These are phyloP conservation scores for Soucietia sequanensis DNA, from an alignment of 805 yeast genomes.

Conservation along the genomic window DNA sequence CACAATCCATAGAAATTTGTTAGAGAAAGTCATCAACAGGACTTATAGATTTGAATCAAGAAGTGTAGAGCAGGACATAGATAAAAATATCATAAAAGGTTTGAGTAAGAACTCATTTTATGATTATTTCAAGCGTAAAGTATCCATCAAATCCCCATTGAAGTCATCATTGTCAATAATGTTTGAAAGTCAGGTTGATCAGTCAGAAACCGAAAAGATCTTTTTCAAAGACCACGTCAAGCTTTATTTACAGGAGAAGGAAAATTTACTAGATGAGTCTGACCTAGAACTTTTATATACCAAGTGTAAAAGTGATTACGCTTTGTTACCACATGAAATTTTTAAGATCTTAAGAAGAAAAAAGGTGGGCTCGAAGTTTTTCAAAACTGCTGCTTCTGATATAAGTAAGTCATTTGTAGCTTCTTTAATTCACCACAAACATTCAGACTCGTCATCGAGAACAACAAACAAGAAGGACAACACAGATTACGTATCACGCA, in stretches of 20 bases:
- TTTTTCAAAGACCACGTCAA: background rate
- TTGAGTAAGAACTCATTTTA: constrained; percentile 24
- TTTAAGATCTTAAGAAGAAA: background rate
- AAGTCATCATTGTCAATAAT: constrained; percentile 12
- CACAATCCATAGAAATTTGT: constrained; percentile 41
- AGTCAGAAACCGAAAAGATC: background rate
- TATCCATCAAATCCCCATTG: constrained; percentile 13
- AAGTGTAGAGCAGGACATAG: constrained; percentile 32
- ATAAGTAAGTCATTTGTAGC: background rate
- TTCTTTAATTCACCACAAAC: background rate
- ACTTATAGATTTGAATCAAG: constrained; percentile 40
- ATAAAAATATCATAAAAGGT: constrained; percentile 22
- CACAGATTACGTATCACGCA: background rate
- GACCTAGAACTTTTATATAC: background rate
- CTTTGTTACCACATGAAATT: background rate
- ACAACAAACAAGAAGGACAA: too few species aligned
- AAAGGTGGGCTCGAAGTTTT: background rate
- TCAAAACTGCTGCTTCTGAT: background rate
- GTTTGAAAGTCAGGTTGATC: constrained; percentile 10
- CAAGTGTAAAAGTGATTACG: background rate
- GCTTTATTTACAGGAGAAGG: background rate
- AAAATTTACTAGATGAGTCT: background rate
- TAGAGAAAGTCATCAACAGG: constrained; percentile 50
- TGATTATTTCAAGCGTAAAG: constrained; percentile 5
- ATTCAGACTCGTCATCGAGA: background rate